phyloP scores from a whole-genome alignment of 805 yeast species.

The Lachancea meyersii region DNA sequence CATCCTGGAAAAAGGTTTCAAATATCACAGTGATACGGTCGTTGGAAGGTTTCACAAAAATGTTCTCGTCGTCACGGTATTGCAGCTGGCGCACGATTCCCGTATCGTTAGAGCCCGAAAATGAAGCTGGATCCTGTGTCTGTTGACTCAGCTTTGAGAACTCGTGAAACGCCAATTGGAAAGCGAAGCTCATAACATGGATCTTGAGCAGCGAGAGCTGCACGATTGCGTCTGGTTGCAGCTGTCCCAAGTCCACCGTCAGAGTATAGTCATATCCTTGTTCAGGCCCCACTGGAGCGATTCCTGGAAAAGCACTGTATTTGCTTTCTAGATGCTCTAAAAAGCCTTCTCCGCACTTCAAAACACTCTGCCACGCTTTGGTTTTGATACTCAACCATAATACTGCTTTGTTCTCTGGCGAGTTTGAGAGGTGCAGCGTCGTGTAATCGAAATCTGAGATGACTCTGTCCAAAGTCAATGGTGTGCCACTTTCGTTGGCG shows the following conservation, averaged over 20 bases:
- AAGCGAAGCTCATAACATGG: slow-evolving; percentile 87
- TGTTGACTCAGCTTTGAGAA: slow-evolving; percentile 57
- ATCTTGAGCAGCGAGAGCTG: slow-evolving; percentile 75
- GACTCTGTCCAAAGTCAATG: slow-evolving; percentile 63
- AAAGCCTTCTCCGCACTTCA: slow-evolving; percentile 17
- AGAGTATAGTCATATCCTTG: slow-evolving; percentile 78
- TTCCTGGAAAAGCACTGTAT: slow-evolving; percentile 17
- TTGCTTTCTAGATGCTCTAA: slow-evolving; percentile 20
- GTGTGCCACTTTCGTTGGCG: slow-evolving; percentile 23
- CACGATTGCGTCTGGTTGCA: slow-evolving; percentile 48
- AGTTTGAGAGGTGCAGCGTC: slow-evolving; percentile 76
- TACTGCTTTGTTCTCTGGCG: slow-evolving; percentile 58
- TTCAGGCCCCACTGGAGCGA: slow-evolving; percentile 39
- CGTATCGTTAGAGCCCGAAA: slow-evolving; percentile 20
- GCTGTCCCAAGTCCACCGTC: slow-evolving; percentile 55
- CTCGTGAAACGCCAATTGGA: slow-evolving; percentile 74
- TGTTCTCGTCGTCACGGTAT: slow-evolving; percentile 90
- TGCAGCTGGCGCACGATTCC: slow-evolving; percentile 41
- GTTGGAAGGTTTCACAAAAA: slow-evolving; percentile 83
- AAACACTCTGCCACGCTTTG: slow-evolving; percentile 30
- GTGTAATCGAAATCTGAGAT: slow-evolving; percentile 95
- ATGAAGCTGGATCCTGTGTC: slow-evolving; percentile 12
- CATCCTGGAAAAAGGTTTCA: slow-evolving; percentile 91
- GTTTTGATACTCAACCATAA: slow-evolving; percentile 27
- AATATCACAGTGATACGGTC: slow-evolving; percentile 96